These are phyloP conservation scores for Metschnikowia drakensbergensis DNA, from an alignment of 805 yeast species.

Conservation along the genomic window DNA sequence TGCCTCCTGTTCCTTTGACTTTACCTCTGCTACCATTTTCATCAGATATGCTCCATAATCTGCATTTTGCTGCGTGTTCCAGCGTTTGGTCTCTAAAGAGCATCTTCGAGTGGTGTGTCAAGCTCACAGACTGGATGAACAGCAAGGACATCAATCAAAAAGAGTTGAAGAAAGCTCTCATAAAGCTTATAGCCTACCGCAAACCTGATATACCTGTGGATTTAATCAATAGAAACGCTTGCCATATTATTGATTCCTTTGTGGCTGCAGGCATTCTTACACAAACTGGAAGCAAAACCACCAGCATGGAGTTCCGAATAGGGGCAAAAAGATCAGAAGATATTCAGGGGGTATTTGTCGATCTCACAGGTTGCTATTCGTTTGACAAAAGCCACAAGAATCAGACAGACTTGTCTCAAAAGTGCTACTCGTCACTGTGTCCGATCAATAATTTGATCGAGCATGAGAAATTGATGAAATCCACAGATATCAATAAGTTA, in stretches of 20 bases:
- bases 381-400: conserved; percentile 14
- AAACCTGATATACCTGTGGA: conserved; percentile 48
- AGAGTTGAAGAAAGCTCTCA: conserved; percentile 53
- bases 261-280: conserved; percentile 34
- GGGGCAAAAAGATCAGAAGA: conserved; percentile 12
- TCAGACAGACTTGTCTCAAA: conserved; percentile 4
- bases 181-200: conserved; percentile 48
- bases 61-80: conserved; percentile 48
- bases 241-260: conserved; percentile 43
- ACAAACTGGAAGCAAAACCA: not conserved
- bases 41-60: conserved; percentile 43
- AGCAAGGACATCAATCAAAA: conserved; percentile 45
- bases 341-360: conserved; percentile 42
- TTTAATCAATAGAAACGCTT: conserved; percentile 48
- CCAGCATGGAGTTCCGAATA: not conserved
- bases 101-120: conserved; percentile 53
- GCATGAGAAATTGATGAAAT: conserved; percentile 17
- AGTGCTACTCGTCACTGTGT: conserved; percentile 35
- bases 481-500: conserved; percentile 20
- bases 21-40: conserved; percentile 57
- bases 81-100: conserved; percentile 45
- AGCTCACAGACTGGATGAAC: conserved; percentile 50
- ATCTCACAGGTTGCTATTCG: conserved; percentile 47
- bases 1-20: conserved; percentile 45
- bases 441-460: conserved; percentile 23